Conservation (phyloP, 257 asterid species). For the Knoxia roxburghii region DNA sequence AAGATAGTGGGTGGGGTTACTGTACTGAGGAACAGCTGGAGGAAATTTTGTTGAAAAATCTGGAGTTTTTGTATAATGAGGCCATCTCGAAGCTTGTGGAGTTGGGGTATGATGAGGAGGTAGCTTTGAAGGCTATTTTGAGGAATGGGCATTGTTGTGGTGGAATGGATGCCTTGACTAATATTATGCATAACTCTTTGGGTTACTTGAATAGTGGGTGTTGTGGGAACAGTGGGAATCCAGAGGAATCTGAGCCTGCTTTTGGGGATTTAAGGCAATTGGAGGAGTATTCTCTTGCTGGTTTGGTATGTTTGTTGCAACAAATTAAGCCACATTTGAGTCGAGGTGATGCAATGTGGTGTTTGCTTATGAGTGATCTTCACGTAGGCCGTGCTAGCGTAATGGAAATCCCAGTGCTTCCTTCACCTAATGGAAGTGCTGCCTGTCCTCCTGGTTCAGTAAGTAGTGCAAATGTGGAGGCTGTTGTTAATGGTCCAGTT, state of each 20-base stretch:
- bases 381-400: slow-evolving; percentile 84
- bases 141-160: slow-evolving; percentile 77
- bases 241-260: slow-evolving; percentile 38
- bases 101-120: slow-evolving; percentile 68
- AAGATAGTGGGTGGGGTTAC: slow-evolving; percentile 34
- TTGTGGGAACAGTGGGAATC: slow-evolving; percentile 29
- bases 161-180: slow-evolving; percentile 83
- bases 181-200: slow-evolving; percentile 67
- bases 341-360: slow-evolving; percentile 94
- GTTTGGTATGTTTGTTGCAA: slow-evolving; percentile 87
- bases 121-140: slow-evolving; percentile 63
- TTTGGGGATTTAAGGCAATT: slow-evolving; percentile 73
- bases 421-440: slow-evolving; percentile 36
- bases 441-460: slow-evolving; percentile 32
- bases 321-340: slow-evolving; percentile 77
- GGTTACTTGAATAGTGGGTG: slow-evolving; percentile 50
- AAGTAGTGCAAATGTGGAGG: slow-evolving; percentile 31
- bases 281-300: slow-evolving; percentile 72
- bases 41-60: slow-evolving; percentile 56
- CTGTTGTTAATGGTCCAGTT: slow-evolving; percentile 44
- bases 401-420: slow-evolving; percentile 70
- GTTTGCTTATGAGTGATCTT: slow-evolving; percentile 83
- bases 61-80: slow-evolving; percentile 59
- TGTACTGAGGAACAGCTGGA: slow-evolving; percentile 53
- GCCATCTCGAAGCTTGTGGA: slow-evolving; percentile 51